phyloP scores from a whole-genome alignment of 768 basidiomycete genomes.

The Serendipita sp. region DNA sequence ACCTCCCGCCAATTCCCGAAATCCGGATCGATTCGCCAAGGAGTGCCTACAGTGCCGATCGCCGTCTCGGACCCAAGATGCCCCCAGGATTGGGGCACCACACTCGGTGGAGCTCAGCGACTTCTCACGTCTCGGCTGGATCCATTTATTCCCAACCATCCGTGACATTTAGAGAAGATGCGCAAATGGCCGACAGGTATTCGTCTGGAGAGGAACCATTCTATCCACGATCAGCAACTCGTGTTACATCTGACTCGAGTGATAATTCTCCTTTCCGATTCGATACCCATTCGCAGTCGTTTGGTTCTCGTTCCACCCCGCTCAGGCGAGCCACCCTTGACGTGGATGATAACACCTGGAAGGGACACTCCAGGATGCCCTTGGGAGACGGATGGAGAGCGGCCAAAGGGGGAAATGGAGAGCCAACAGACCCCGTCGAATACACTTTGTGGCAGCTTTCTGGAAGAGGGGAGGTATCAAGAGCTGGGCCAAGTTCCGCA shows the following conservation, averaged over 20 bases:
- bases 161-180: not conserved
- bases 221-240: not conserved
- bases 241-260: not conserved
- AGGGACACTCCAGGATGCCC: not conserved
- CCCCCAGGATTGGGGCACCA: not conserved
- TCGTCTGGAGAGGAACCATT: not conserved
- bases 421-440: not conserved
- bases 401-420: too few relatives aligned
- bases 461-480: not conserved
- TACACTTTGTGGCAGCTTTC: not conserved
- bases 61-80: not conserved
- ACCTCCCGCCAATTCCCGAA: not conserved
- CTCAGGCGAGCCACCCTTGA: not conserved
- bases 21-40: constrained; percentile 1
- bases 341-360: not conserved
- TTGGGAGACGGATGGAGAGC: too few relatives aligned
- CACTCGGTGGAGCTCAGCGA: not conserved
- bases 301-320: not conserved
- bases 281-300: not conserved
- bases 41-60: not conserved
- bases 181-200: not conserved
- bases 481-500: not conserved
- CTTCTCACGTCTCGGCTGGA: not conserved
- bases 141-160: constrained; percentile 1
- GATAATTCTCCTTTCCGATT: constrained; percentile 4